Evolutionary conservation across 176 grass and related monocot species (phyloP).

Genomic region (Triticum aestivum): IWGSC_CS_RefSeq_v2.1 NC_057804.1:106766503-106767002

Average conservation of each 20-base stretch:
- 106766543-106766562: conserved; percentile 73
- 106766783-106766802: not conserved
- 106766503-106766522: conserved; percentile 53
- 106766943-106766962: conserved; percentile 24
- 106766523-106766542: conserved; percentile 86
- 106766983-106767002: conserved; percentile 88
- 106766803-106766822: not conserved
- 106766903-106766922: not conserved
- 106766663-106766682: conserved; percentile 84
- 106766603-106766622: conserved; percentile 87
- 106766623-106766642: conserved; percentile 99
- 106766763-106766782: not conserved
- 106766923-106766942: not conserved
- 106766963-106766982: conserved; percentile 95
- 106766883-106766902: not conserved
- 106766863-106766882: conserved; percentile 14
- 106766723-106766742: conserved; percentile 20
- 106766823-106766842: conserved; percentile 5
- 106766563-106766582: conserved; percentile 86
- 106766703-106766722: conserved; percentile 93
- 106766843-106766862: conserved; percentile 23
- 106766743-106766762: conserved; percentile 14
- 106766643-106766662: conserved; percentile 98
- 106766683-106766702: conserved; percentile 82
- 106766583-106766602: conserved; percentile 91